Evolutionary conservation across 495 filamentous ascomycete genomes (phyloP).

Genomic region (Xylaria acuta): DNA sequence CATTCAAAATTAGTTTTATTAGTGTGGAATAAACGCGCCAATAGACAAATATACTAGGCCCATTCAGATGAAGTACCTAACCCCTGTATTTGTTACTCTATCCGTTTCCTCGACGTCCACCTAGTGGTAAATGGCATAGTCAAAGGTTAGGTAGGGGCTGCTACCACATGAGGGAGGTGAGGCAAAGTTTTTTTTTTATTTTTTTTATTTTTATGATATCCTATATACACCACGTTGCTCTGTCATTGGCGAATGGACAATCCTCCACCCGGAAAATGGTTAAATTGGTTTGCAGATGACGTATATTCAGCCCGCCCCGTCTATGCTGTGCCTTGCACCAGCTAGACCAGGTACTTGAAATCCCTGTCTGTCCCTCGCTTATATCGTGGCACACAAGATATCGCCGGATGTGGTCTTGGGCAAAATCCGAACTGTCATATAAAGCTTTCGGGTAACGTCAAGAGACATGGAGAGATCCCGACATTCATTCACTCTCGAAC

Average conservation of each 20-base stretch:
- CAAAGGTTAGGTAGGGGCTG: neutral
- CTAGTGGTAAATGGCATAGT: neutral
- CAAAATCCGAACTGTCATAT: neutral
- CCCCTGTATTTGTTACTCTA: neutral
- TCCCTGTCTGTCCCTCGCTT: constrained; percentile 1
- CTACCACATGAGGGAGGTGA: neutral
- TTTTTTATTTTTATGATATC: neutral
- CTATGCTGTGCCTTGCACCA: neutral
- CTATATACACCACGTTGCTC: neutral
- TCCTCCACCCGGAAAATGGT: neutral
- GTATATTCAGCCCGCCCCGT: constrained; percentile 8
- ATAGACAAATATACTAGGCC: neutral
- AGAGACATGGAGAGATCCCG: neutral
- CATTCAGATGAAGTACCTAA: neutral
- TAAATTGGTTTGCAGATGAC: neutral
- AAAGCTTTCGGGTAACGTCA: neutral
- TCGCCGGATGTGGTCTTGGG: neutral
- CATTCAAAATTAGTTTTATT: neutral
- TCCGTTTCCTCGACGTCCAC: neutral
- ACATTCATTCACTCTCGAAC: neutral
- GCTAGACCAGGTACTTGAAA: neutral
- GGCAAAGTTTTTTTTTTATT: neutral
- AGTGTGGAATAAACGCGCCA: neutral
- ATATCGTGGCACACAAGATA: neutral
- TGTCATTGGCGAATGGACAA: neutral